These are phyloP conservation scores for Arachis monticola DNA, from an alignment of 331 rosid species.

Conservation along the genomic window DNA sequence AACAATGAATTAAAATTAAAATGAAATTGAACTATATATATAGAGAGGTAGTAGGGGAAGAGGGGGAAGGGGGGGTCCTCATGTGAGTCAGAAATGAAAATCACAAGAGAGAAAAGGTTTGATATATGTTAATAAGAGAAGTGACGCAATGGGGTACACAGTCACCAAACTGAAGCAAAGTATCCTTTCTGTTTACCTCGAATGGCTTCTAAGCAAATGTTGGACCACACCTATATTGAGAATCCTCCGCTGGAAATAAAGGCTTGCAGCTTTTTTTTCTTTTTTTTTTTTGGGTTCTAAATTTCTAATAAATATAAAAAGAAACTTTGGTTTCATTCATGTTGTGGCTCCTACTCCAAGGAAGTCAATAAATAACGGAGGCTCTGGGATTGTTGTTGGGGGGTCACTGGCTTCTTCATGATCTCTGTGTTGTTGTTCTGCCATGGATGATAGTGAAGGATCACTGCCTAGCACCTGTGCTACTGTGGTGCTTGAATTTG, in stretches of 20 bases:
- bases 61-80: slow-evolving; percentile 34
- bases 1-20: background rate
- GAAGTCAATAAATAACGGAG: slow-evolving; percentile 77
- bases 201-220: slow-evolving; percentile 57
- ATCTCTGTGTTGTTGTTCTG: slow-evolving; percentile 48
- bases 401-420: slow-evolving; percentile 30
- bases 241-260: slow-evolving; percentile 36
- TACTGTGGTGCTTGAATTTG: slow-evolving; percentile 43
- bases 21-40: slow-evolving; percentile 11
- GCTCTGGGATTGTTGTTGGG: slow-evolving; percentile 46
- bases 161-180: slow-evolving; percentile 55
- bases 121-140: slow-evolving; percentile 40
- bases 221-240: slow-evolving; percentile 72
- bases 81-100: slow-evolving; percentile 46
- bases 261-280: slow-evolving; percentile 43
- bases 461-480: slow-evolving; percentile 47
- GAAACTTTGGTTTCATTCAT: slow-evolving; percentile 37
- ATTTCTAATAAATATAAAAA: too few species aligned
- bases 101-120: slow-evolving; percentile 50
- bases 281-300: slow-evolving; percentile 1
- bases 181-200: slow-evolving; percentile 62
- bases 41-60: slow-evolving; percentile 23
- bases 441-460: slow-evolving; percentile 48
- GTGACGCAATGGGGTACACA: slow-evolving; percentile 51
- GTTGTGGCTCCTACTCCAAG: slow-evolving; percentile 96